A percentile compares a stretch with the other conserved stretches of the same genome.
Conservation (phyloP, 2,329 filamentous ascomycete genomes). For the Paecilomyces variotii region DNA sequence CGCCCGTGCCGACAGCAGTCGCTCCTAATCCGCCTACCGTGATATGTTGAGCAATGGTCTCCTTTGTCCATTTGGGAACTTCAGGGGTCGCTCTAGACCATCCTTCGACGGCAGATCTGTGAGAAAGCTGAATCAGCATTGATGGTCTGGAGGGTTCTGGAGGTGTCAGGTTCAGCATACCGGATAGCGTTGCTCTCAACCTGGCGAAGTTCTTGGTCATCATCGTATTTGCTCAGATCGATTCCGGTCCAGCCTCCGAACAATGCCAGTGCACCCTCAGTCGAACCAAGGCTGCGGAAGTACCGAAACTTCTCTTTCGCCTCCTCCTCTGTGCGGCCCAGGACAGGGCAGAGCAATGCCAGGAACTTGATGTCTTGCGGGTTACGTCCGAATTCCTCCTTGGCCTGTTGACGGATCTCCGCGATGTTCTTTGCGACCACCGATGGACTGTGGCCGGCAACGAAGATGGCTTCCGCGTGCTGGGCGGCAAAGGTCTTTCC, state of each 20-base stretch:
- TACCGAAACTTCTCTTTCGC: constrained; percentile 57
- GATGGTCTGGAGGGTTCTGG: background rate
- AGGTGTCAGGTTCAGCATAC: constrained; percentile 17
- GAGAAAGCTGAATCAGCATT: constrained; percentile 1
- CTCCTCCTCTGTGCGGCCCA: constrained; percentile 59
- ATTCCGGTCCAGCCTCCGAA: constrained; percentile 71
- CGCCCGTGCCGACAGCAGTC: constrained; percentile 55
- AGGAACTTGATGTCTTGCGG: constrained; percentile 58
- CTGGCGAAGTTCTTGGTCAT: constrained; percentile 55
- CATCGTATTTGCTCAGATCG: constrained; percentile 51
- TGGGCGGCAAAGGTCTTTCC: constrained; percentile 61
- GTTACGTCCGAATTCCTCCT: constrained; percentile 47
- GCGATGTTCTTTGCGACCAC: constrained; percentile 55
- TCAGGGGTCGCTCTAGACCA: constrained; percentile 50
- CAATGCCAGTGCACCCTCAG: constrained; percentile 60
- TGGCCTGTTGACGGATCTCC: constrained; percentile 53
- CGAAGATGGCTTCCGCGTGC: constrained; percentile 65
- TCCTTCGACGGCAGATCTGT: constrained; percentile 41
- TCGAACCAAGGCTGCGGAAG: constrained; percentile 52
- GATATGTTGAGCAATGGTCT: constrained; percentile 60
- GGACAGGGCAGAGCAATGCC: constrained; percentile 56
- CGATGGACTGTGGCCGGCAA: constrained; percentile 56
- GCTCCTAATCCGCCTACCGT: constrained; percentile 61
- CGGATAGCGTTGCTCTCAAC: constrained; percentile 56
- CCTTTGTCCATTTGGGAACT: constrained; percentile 63